Evolutionary conservation across 768 basidiomycete genomes (phyloP).

Genomic region (Tylopilus subfusipes): DNA sequence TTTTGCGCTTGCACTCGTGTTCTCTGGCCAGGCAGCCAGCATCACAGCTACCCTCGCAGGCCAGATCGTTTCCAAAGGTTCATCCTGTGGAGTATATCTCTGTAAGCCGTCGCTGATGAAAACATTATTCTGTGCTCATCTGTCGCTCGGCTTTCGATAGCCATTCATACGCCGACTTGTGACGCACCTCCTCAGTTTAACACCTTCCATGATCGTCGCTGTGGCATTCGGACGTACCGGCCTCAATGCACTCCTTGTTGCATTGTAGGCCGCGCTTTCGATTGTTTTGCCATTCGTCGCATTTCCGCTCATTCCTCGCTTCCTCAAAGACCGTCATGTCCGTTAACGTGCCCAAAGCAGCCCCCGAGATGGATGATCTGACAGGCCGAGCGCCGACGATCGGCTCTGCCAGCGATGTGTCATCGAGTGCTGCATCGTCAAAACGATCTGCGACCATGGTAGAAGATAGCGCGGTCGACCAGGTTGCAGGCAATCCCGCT

Average conservation of each 20-base stretch:
- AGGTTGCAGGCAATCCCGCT: neutral
- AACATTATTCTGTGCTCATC: neutral
- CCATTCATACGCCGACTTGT: slow-evolving; percentile 39
- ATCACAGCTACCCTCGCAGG: neutral
- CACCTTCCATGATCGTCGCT: neutral
- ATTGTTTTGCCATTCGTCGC: neutral
- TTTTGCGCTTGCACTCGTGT: neutral
- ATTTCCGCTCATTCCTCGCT: neutral
- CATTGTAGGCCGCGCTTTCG: neutral
- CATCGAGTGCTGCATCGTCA: neutral
- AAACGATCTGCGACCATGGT: neutral
- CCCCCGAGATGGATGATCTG: too few relatives aligned
- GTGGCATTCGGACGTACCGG: neutral
- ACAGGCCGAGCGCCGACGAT: neutral
- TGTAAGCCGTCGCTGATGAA: slow-evolving; percentile 9
- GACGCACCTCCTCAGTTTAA: slow-evolving; percentile 38
- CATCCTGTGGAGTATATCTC: slow-evolving; percentile 31
- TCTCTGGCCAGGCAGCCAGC: neutral
- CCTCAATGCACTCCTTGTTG: neutral
- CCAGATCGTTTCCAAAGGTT: neutral
- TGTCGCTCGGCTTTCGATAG: slow-evolving; percentile 2
- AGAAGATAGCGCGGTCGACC: neutral
- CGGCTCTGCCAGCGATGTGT: neutral
- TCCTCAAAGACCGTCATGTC: neutral
- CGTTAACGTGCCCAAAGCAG: neutral